Conservation (phyloP, 176 grass and related monocot species). For the Bromus sterilis region DNA sequence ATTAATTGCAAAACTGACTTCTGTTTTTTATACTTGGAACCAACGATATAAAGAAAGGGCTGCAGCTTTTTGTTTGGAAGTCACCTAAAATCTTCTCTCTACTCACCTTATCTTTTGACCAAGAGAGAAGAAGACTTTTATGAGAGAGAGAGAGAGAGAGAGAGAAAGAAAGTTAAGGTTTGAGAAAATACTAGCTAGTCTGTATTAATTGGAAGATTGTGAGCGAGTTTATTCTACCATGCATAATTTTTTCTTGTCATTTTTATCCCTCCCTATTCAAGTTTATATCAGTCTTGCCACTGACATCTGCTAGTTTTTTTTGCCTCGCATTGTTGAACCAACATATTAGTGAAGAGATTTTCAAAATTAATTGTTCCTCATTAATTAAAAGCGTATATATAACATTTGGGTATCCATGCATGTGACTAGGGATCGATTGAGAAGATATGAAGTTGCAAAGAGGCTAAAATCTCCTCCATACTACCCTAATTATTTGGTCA, state of each 20-base stretch:
- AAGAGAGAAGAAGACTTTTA: conserved; percentile 26
- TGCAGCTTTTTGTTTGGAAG: conserved; percentile 31
- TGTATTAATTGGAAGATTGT: conserved; percentile 1
- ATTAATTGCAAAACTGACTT: conserved; percentile 57
- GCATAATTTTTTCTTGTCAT: not conserved
- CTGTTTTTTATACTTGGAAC: conserved; percentile 36
- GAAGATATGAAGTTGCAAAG: not conserved
- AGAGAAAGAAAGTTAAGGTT: not conserved
- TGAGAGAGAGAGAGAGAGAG: not conserved
- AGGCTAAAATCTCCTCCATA: conserved; percentile 13
- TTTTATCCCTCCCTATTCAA: not conserved
- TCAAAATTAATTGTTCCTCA: not conserved
- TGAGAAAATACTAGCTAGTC: conserved; percentile 8
- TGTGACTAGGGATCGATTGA: not conserved
- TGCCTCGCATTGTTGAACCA: not conserved
- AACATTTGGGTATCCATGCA: not conserved
- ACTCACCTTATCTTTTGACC: conserved; percentile 39
- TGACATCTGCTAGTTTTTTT: not conserved
- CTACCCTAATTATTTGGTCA: conserved; percentile 26
- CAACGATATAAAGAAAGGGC: conserved; percentile 30
- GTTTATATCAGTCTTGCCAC: not conserved
- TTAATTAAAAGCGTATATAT: not conserved
- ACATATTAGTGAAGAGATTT: not conserved
- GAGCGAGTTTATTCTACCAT: not conserved
- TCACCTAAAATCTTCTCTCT: conserved; percentile 37